Evolutionary conservation across 177 flowering plant genomes (phyloP), one percentile per base, ranked within the genome.

Genomic region (Vitis hybrid): DNA sequence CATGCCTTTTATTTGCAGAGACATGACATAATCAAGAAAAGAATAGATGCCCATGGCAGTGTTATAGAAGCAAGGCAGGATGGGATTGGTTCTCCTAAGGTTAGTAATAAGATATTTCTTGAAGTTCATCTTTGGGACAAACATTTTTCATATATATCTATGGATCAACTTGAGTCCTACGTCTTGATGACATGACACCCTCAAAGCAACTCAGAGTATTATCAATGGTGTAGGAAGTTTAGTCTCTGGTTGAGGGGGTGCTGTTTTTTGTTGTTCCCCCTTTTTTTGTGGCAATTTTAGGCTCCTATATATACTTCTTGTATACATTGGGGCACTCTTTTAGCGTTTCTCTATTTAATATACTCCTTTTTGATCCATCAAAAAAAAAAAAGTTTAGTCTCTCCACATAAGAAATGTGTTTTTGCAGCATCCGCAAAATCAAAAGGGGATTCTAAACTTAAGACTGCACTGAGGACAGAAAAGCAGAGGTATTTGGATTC

Each of bases 61-160:
- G 92, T 87, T 7, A 84, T 88, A 22, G 92, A 87, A 76, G 55
- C 81, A 16, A 82, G 85, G 62, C 85, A 75, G 69, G 92, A 88
- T 49, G 91, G 91, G 20, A 88, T 90, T 74, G 95, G 95, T 51
- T 81, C 87, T 64, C 86, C 95, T 45, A 88, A 87, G 90, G 95
- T 89, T 49, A 62, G 87, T 80, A 31, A 55, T 1, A 55, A 19
- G 13, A 55, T 66, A 22, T 60, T 48, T 7, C 15, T 48, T 39
- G 61, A 69, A 12, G 5, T 68, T 14, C 4, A 19, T 65, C 31
- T 56, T 52, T 50, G 3, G 20, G 26, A 64, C 18, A 5, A 19
- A 13, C 65, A 62, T 13, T 29, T 62, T 33, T 14, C 6, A 57
- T 10, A 61, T 56, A 51, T 64, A 55, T 45, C 48, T 10, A 10